phyloP scores from a whole-genome alignment of 495 filamentous ascomycete species.

The Penicillium fimorum region DNA sequence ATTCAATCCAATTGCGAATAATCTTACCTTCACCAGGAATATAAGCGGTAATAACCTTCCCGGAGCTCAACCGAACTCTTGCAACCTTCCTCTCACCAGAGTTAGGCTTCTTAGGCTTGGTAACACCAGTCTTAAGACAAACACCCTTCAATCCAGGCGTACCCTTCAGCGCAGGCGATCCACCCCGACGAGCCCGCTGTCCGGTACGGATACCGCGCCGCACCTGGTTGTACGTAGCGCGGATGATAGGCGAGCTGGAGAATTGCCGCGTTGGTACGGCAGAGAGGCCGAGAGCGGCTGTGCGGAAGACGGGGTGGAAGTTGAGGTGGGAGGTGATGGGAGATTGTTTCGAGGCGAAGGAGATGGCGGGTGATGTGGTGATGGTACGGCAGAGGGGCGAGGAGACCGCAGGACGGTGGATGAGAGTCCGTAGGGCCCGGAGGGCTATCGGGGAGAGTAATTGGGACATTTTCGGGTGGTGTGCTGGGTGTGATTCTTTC shows the following conservation, averaged over 20 bases:
- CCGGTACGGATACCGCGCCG: conserved; percentile 69
- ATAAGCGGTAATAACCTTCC: conserved; percentile 82
- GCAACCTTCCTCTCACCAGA: conserved; percentile 93
- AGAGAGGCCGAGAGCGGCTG: conserved; percentile 22
- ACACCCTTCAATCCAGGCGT: conserved; percentile 90
- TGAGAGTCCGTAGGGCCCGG: conserved; percentile 40
- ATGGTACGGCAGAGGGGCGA: conserved; percentile 23
- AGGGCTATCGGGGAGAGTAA: conserved; percentile 40
- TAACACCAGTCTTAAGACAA: conserved; percentile 85
- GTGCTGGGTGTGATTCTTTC: not conserved
- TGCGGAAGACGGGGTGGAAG: conserved; percentile 41
- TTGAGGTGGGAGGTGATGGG: conserved; percentile 27
- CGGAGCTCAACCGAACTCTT: conserved; percentile 81
- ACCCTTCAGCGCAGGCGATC: conserved; percentile 77
- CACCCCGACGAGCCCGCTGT: conserved; percentile 74
- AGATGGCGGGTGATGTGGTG: conserved; percentile 16
- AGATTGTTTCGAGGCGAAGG: conserved; percentile 17
- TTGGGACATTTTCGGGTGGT: conserved; percentile 33
- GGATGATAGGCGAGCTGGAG: conserved; percentile 40
- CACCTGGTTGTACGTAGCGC: conserved; percentile 55
- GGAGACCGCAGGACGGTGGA: conserved; percentile 30
- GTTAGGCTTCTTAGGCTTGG: conserved; percentile 97
- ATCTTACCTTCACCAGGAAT: conserved; percentile 87
- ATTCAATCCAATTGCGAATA: conserved; percentile 4
- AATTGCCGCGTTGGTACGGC: conserved; percentile 37